Percentiles rank a stretch among this genome's conserved stretches.
Conservation (phyloP, 2,329 filamentous ascomycete species). For the Chaetothyriales sp. region DNA sequence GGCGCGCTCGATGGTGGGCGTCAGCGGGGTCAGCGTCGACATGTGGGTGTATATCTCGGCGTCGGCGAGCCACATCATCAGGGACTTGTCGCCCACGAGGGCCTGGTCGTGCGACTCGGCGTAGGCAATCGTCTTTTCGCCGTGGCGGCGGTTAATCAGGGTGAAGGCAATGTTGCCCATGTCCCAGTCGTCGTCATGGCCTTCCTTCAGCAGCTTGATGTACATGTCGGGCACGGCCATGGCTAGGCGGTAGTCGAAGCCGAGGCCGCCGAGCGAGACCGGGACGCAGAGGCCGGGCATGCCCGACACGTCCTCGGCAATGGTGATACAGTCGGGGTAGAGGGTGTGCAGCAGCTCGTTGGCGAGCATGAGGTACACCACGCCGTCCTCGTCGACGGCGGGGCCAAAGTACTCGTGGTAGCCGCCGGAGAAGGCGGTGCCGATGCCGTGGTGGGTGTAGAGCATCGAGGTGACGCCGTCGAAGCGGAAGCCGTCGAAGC, state of each 20-base stretch:
- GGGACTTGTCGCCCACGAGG: slow-evolving; percentile 86
- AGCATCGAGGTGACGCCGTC: slow-evolving; percentile 98
- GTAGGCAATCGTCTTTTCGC: slow-evolving; percentile 97
- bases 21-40: slow-evolving; percentile 73
- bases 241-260: slow-evolving; percentile 91
- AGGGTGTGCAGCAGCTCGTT: slow-evolving; percentile 91
- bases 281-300: slow-evolving; percentile 95
- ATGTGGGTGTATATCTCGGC: slow-evolving; percentile 97
- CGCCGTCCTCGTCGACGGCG: slow-evolving; percentile 78
- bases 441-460: slow-evolving; percentile 89
- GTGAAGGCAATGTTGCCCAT: slow-evolving; percentile 74
- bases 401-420: slow-evolving; percentile 97
- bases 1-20: slow-evolving; percentile 75
- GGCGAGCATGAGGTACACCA: slow-evolving; percentile 89
- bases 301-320: slow-evolving; percentile 93
- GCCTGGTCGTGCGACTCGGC: slow-evolving; percentile 96
- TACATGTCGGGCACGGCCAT: slow-evolving; percentile 99
- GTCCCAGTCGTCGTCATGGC: slow-evolving; percentile 82
- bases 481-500: slow-evolving; percentile 93
- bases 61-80: slow-evolving; percentile 98
- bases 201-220: slow-evolving; percentile 96
- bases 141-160: slow-evolving; percentile 80
- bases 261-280: slow-evolving; percentile 73
- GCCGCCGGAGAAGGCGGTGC: slow-evolving; percentile 93
- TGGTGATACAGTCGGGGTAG: slow-evolving; percentile 76